Evolutionary conservation across 140 eudicot genomes (phyloP), one percentile per base, ranked within the genome.

Genomic region (Anethum foeniculum): DNA sequence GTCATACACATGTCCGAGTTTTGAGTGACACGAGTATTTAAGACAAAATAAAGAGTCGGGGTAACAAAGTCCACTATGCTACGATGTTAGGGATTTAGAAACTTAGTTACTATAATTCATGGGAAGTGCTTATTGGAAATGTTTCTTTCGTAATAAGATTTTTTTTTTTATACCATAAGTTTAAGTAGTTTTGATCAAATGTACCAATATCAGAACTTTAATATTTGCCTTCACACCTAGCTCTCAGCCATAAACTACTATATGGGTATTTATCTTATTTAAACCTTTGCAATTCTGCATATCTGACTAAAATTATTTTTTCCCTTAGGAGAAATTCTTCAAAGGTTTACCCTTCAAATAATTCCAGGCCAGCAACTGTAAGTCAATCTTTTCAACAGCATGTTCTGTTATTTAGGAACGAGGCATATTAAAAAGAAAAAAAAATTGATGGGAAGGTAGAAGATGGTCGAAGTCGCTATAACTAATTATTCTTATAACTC

Each of bases 281-380:
- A 32, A 34, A 23, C 39, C 58, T 30, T 34, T 32, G 58, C 46
- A 74, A 30, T 44, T 77, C 32, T 64, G 48, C 16, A 30, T 82
- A 46, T 64, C 49, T 64, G 52, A 44, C 69, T 75, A 16, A 32
- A 71, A 14, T 27, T 62, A 7, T 36, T 30, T 73, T 84, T 27
- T 81, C 28, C 77, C 10, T 41, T 81, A 90, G 91, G 87, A 47
- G 69, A 74, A 78, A 52, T 78, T 74, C 77, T 84, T 62, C 75
- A 77, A 73, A 71, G 43, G 49, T 74, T 46, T 85, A 75, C 58
- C 88, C 83, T 79, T 60, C 83, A 27, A 83, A 82, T 43, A 84
- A 68, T 64, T 77, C 77, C 82, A 85, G 84, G 82, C 84, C 77
- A 67, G 85, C 54, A 76, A 73, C n/a, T 78, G 89, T 87, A 83